Evolutionary conservation across 2,329 filamentous ascomycete species (phyloP).

Genomic region (Cladosporium colombiae): DNA sequence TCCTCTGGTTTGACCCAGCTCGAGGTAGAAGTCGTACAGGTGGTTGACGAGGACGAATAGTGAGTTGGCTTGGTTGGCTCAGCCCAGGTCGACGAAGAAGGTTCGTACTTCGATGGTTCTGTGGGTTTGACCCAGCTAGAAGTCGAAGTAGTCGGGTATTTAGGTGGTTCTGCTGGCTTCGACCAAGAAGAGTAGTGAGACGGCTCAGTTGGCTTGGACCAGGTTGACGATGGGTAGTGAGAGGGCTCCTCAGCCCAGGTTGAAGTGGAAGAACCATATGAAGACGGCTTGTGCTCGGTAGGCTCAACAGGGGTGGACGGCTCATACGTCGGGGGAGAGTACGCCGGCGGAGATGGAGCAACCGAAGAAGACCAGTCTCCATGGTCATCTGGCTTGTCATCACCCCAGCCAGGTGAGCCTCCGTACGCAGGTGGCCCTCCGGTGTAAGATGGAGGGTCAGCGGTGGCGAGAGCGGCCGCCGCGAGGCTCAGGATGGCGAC

Average conservation of each 20-base stretch:
- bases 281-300: not conserved
- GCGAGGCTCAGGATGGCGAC: slow-evolving; percentile 15
- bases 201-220: too few species aligned
- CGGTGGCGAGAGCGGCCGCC: slow-evolving; percentile 1
- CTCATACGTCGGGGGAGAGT: not conserved
- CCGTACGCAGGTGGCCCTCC: not conserved
- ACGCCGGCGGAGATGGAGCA: not conserved
- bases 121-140: not conserved
- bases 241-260: not conserved
- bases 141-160: not conserved
- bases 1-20: not conserved
- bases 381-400: not conserved
- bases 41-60: not conserved
- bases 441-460: slow-evolving; percentile 9
- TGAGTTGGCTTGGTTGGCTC: not conserved
- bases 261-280: not conserved
- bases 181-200: not conserved
- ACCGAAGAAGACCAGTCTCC: slow-evolving; percentile 3
- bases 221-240: not conserved
- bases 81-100: not conserved
- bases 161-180: not conserved
- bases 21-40: not conserved
- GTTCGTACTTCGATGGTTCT: not conserved
- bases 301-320: not conserved
- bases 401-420: not conserved